These are phyloP conservation scores for Alternaria consortialis DNA, from an alignment of 2,329 filamentous ascomycete genomes.

Conservation along the genomic window DNA sequence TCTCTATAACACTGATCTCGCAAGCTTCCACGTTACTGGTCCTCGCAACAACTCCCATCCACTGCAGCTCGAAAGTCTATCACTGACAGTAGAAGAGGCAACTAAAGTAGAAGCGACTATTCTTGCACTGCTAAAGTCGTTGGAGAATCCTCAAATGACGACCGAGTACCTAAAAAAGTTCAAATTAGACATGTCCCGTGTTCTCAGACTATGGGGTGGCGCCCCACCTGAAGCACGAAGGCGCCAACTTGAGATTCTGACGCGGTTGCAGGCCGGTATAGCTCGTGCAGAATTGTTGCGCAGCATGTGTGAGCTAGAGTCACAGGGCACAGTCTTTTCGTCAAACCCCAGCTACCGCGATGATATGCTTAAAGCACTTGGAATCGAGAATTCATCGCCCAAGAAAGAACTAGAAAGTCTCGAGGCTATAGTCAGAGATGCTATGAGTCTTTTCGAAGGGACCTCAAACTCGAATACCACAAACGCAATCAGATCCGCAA, in stretches of 20 bases:
- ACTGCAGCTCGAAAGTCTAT: background rate
- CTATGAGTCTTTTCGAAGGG: background rate
- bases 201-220: background rate
- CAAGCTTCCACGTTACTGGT: background rate
- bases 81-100: background rate
- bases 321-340: background rate
- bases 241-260: background rate
- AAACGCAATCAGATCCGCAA: background rate
- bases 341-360: background rate
- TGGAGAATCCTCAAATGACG: background rate
- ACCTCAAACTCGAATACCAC: background rate
- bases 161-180: background rate
- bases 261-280: background rate
- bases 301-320: constrained; percentile 9
- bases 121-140: background rate
- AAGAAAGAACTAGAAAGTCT: background rate
- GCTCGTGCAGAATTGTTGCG: background rate
- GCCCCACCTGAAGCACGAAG: background rate
- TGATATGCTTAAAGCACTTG: constrained; percentile 5
- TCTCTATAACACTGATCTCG: background rate
- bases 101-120: background rate
- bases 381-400: background rate
- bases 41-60: background rate
- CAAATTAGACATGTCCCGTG: background rate
- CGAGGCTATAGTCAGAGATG: background rate